Evolutionary conservation across 2,329 filamentous ascomycete species (phyloP), one percentile per base, ranked within the genome.

Genomic region (Xylaria multiplex): DNA sequence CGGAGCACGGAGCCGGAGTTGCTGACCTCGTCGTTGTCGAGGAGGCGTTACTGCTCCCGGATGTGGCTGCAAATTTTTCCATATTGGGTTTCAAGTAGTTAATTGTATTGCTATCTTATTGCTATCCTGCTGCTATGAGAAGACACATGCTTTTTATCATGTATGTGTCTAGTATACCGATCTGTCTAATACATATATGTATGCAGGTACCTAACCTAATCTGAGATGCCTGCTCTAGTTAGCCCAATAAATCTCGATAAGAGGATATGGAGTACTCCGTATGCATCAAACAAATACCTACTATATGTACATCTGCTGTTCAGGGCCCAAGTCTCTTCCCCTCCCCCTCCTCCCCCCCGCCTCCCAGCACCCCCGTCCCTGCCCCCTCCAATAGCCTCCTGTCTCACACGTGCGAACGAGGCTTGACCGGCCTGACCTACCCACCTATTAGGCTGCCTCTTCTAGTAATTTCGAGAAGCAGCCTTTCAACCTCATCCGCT

Each of bases 1-100:
- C 61, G 50, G 55, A 37, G 30, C 35, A 55, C 53, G 63, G 53
- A 42, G 53, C 53, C 53, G 52, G 58, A 6, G 52, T 40, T 42
- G 22, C n/a, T 35, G 43, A 24, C 13, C 16, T 14, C 27, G n/a
- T 24, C 6, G 16, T 5, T 19, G n/a, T 24, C 13, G 16, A 19
- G 14, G 9, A 52, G 22, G n/a, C 11, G 11, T 32, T 45, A 19
- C n/a, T 45, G 42, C 16, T 45, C 42, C 42, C n/a, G 24, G 22
- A 27, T 27, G 9, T 24, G 6, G 3, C 27, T 37, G 35, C 35
- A 37, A 13, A 37, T 2, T 37, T 37, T 13, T 37, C 35, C 35
- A 37, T 37, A 37, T 37, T 37, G 22, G 43, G 6, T 45, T 27
- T 27, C 27, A 27, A 27, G 5, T 27, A 27, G 5, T 27, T 27